Evolutionary conservation across 345 rosid genomes (phyloP), one percentile per base, ranked within the genome.

Genomic region (Moricandia arvensis): DNA sequence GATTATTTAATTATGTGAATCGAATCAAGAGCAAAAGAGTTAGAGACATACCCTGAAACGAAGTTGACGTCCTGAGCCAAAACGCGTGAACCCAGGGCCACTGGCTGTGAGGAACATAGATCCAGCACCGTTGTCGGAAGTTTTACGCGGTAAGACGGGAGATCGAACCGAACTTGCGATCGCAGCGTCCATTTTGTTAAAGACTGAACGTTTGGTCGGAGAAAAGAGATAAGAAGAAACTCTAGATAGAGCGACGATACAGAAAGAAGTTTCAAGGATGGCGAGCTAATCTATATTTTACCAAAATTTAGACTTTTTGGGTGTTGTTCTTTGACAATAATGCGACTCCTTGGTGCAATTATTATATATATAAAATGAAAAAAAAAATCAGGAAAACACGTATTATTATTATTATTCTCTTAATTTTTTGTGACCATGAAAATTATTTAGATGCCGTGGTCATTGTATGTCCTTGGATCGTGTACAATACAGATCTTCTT

Each of bases 131-230:
- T 77, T 78, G 75, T 43, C 35, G 27, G 86, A 63, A 51, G 84
- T 69, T 68, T 57, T 72, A 26, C n/a, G 54, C 5, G 82, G 5
- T 55, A 69, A 66, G 43, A 80, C 47, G 4, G 88, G 78, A 59
- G 85, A 82, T 24, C 75, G 75, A 62, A 80, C 29, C 80, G 77
- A 73, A 67, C 79, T 77, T 62, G 87, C 77, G 7, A 83, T 63
- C 38, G 76, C 76, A 4, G 86, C 87, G 27, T 86, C 89, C 91
- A 87, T n/a, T n/a, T n/a, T 87, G 70, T 31, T 66, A 69, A 26
- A 66, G 8, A 34, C 45, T 38, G 8, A 72, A 12, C 10, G 15
- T 73, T 59, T 49, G 68, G 51, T 61, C 67, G 59, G 69, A 12
- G 45, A 24, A 58, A 58, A 30, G 53, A 78, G 78, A 54, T 66